A percentile compares a stretch with the other conserved stretches of the same genome.
Conservation (phyloP, 2,329 filamentous ascomycete species). For the Cylindrodendrum hubeiense region DNA sequence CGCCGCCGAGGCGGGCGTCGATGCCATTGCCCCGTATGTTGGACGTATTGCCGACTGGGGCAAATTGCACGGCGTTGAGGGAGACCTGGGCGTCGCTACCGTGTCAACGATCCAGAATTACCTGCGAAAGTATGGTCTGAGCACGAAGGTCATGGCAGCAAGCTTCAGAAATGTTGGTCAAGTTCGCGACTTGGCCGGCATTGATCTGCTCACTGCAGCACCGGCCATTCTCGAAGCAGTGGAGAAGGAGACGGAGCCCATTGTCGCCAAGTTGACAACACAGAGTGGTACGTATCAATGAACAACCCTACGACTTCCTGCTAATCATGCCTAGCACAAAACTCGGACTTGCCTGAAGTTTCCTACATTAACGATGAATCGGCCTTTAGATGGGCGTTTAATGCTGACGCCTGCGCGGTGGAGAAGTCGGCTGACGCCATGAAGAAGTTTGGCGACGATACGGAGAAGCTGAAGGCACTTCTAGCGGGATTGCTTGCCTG, state of each 20-base stretch:
- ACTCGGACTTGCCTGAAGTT: neutral
- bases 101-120: conserved; percentile 2
- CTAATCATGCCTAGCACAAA: neutral
- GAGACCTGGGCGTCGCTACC: neutral
- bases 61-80: neutral
- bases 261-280: neutral
- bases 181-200: neutral
- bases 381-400: neutral
- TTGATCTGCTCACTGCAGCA: conserved; percentile 1
- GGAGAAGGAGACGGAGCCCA: neutral
- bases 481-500: neutral
- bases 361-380: neutral
- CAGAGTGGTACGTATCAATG: neutral
- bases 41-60: conserved; percentile 2
- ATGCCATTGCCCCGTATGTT: neutral
- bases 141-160: conserved; percentile 4
- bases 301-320: neutral
- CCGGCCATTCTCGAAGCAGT: neutral
- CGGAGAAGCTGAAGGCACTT: neutral
- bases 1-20: neutral
- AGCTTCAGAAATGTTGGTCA: neutral
- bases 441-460: neutral
- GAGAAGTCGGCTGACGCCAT: neutral
- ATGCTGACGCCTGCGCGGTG: neutral
- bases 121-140: neutral